Conservation (phyloP, 2,329 filamentous ascomycete genomes). For the Ceratocystis ficicola region DNA sequence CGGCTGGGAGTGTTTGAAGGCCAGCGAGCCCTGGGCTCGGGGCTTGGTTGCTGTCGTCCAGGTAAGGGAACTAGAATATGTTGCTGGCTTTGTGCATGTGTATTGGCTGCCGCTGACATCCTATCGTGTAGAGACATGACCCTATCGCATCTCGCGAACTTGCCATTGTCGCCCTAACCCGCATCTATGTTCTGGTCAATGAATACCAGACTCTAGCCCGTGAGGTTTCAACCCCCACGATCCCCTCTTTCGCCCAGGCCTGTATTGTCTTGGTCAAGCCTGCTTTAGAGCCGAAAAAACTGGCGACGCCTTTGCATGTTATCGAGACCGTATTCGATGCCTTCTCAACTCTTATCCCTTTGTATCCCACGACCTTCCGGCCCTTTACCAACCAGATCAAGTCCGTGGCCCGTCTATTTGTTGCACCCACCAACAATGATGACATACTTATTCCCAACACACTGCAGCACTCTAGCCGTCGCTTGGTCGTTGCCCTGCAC, state of each 20-base stretch:
- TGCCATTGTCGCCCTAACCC: conserved; percentile 62
- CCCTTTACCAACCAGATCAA: conserved; percentile 60
- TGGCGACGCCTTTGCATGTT: conserved; percentile 35
- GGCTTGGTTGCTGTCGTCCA: conserved; percentile 63
- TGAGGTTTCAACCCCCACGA: conserved; percentile 74
- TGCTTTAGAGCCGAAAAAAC: conserved; percentile 31
- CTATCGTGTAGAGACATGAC: conserved; percentile 57
- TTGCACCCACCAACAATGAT: conserved; percentile 52
- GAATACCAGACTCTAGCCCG: conserved; percentile 71
- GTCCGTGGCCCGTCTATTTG: conserved; percentile 44
- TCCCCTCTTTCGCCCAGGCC: conserved; percentile 61
- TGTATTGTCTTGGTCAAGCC: conserved; percentile 55
- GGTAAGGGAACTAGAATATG: conserved; percentile 34
- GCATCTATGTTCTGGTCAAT: conserved; percentile 73
- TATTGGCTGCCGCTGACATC: conserved; percentile 24
- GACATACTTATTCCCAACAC: conserved; percentile 37
- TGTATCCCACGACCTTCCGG: conserved; percentile 72
- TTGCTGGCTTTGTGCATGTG: background rate
- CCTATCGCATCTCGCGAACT: conserved; percentile 63
- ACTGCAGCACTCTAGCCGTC: conserved; percentile 47
- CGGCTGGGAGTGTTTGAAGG: conserved; percentile 68
- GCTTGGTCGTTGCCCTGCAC: conserved; percentile 58
- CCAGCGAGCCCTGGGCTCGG: conserved; percentile 61
- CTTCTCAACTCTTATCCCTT: conserved; percentile 59
- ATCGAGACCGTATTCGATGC: conserved; percentile 59